A percentile compares a stretch with the other conserved stretches of the same genome.
phyloP scores from a whole-genome alignment of 306 rosid genomes.

The Rubus idaeus region DNA sequence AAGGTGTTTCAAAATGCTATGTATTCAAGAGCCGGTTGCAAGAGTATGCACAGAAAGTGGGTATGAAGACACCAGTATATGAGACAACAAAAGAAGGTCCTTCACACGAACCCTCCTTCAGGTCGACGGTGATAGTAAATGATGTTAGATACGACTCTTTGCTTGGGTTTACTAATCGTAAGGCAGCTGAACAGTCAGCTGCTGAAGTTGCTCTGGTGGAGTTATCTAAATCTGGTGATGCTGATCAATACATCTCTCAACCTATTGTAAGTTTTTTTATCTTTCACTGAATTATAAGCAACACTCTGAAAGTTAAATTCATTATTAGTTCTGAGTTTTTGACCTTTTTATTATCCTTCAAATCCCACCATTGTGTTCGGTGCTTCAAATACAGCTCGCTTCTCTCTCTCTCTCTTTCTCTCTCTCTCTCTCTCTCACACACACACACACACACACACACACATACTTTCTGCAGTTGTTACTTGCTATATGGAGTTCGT shows the following conservation, averaged over 20 bases:
- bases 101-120: constrained; percentile 80
- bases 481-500: neutral
- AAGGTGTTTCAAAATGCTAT: constrained; percentile 91
- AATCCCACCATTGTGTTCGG: neutral
- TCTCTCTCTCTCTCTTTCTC: too few species aligned
- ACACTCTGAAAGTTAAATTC: neutral
- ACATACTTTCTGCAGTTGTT: neutral
- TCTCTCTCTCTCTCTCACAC: too few species aligned
- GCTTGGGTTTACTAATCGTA: constrained; percentile 77
- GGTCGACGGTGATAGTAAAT: constrained; percentile 67
- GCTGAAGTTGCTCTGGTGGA: constrained; percentile 88
- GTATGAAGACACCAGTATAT: constrained; percentile 78
- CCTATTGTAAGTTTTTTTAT: constrained; percentile 69
- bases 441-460: too few species aligned
- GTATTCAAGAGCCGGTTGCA: constrained; percentile 89
- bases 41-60: constrained; percentile 88
- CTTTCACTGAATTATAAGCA: constrained; percentile 5
- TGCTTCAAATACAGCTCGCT: neutral
- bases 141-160: constrained; percentile 63
- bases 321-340: neutral
- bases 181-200: constrained; percentile 94
- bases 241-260: constrained; percentile 51
- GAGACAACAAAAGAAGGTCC: constrained; percentile 93
- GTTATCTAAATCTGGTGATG: constrained; percentile 61
- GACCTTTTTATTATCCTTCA: neutral